Conservation (phyloP, 805 yeast species). For the Jamesozyma jinghongensis region DNA sequence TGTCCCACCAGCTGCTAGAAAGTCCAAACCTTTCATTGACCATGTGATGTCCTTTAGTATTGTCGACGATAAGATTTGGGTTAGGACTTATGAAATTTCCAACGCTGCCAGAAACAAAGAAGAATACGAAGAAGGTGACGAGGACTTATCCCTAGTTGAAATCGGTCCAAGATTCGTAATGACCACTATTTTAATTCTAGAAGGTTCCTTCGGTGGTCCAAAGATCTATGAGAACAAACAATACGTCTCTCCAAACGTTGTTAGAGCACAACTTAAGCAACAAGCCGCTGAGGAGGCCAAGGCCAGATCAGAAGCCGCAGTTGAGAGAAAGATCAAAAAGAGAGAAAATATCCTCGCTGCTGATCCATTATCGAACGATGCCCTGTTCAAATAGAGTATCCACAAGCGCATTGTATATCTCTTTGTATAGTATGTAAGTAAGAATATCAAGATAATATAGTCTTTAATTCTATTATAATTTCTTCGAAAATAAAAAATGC, state of each 20-base stretch:
- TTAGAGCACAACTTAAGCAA: conserved; percentile 78
- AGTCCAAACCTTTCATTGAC: conserved; percentile 88
- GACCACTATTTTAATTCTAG: conserved; percentile 82
- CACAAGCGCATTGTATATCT: background rate
- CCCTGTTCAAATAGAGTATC: conserved; percentile 48
- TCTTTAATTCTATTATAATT: too few relatives aligned
- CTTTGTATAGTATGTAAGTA: conserved; percentile 1
- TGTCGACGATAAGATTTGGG: conserved; percentile 92
- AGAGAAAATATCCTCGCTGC: conserved; percentile 65
- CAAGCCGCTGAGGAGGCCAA: conserved; percentile 73
- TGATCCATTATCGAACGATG: conserved; percentile 78
- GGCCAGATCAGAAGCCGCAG: conserved; percentile 69
- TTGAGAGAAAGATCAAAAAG: conserved; percentile 62
- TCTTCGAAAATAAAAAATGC: too few relatives aligned
- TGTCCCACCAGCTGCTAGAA: conserved; percentile 90
- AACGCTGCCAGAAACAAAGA: conserved; percentile 47
- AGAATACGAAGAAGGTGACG: conserved; percentile 41
- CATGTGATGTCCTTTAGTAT: conserved; percentile 90
- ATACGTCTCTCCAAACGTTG: conserved; percentile 91
- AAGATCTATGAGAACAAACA: conserved; percentile 95
- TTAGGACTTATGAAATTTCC: conserved; percentile 85
- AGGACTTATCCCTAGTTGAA: conserved; percentile 75
- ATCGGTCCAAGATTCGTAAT: conserved; percentile 95
- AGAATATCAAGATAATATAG: too few relatives aligned
- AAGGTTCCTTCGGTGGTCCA: conserved; percentile 97